Evolutionary conservation across 768 basidiomycete genomes (phyloP).

Genomic region (Russula dissimulans): DNA sequence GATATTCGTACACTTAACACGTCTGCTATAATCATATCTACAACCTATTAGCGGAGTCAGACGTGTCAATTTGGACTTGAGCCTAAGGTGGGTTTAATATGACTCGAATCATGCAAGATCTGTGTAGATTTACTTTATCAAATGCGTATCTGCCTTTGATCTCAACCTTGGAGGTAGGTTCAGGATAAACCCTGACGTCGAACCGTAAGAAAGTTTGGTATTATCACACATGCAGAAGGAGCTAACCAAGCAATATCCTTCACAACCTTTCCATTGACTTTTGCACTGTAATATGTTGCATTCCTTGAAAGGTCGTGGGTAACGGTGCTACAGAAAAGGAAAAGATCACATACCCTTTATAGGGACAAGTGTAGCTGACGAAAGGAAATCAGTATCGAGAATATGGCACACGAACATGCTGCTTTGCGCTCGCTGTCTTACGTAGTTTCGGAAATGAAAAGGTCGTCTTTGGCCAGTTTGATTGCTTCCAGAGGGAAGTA

Average conservation of each 20-base stretch:
- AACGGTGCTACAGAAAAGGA: background rate
- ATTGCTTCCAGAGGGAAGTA: slow-evolving; percentile 62
- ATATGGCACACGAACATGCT: background rate
- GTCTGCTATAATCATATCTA: background rate
- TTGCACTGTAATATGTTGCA: slow-evolving; percentile 58
- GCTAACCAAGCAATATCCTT: slow-evolving; percentile 61
- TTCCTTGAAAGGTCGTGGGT: slow-evolving; percentile 29
- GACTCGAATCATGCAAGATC: background rate
- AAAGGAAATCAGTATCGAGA: background rate
- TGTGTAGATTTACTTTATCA: slow-evolving; percentile 48
- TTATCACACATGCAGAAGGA: background rate
- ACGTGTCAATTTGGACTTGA: background rate
- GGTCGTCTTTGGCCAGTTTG: slow-evolving; percentile 24
- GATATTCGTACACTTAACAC: background rate
- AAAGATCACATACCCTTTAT: slow-evolving; percentile 1
- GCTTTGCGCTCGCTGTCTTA: slow-evolving; percentile 22
- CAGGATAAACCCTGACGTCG: slow-evolving; percentile 53
- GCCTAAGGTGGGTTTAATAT: background rate
- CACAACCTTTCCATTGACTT: slow-evolving; percentile 38
- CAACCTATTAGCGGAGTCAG: background rate
- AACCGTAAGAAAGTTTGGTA: background rate
- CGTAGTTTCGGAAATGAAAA: slow-evolving; percentile 44
- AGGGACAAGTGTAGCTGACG: slow-evolving; percentile 3
- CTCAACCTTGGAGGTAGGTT: slow-evolving; percentile 45
- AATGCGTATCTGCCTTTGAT: slow-evolving; percentile 68